Evolutionary conservation across 2,329 filamentous ascomycete genomes (phyloP).

Genomic region (Fusarium sp.): DNA sequence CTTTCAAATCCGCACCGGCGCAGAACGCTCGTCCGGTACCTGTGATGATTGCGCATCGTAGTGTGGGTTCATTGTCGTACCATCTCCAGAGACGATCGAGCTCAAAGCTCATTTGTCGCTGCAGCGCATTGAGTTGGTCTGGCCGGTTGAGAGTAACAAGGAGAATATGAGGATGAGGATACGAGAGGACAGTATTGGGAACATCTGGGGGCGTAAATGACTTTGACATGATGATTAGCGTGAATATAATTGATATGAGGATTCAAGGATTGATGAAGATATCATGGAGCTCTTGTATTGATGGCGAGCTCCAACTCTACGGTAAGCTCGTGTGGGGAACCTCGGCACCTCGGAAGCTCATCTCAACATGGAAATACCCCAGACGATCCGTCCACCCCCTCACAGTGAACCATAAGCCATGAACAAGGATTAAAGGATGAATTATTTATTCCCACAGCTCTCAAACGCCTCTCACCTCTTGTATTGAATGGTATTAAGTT

Average conservation of each 20-base stretch:
- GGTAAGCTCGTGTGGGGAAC: slow-evolving; percentile 48
- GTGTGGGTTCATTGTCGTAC: slow-evolving; percentile 71
- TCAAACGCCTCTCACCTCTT: slow-evolving; percentile 21
- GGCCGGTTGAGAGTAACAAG: slow-evolving; percentile 72
- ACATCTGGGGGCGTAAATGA: slow-evolving; percentile 57
- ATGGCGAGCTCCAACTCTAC: slow-evolving; percentile 9
- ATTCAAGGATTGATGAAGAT: background rate
- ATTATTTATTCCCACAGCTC: slow-evolving; percentile 25
- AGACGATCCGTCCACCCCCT: slow-evolving; percentile 30
- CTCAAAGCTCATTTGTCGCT: slow-evolving; percentile 60
- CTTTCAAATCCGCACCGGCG: slow-evolving; percentile 75
- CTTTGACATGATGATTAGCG: slow-evolving; percentile 40
- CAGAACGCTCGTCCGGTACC: slow-evolving; percentile 74
- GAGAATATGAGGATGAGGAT: slow-evolving; percentile 66
- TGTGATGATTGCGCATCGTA: slow-evolving; percentile 73
- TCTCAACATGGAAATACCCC: slow-evolving; percentile 20
- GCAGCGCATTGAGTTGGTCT: slow-evolving; percentile 69
- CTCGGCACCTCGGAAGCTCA: slow-evolving; percentile 47
- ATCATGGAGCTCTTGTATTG: slow-evolving; percentile 17
- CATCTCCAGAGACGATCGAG: slow-evolving; percentile 66
- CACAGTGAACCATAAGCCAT: slow-evolving; percentile 2
- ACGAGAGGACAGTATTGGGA: slow-evolving; percentile 59
- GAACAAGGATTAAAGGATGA: slow-evolving; percentile 5
- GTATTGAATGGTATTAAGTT: slow-evolving; percentile 29
- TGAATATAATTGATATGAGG: slow-evolving; percentile 1